These are phyloP conservation scores for Parasitella parasitica DNA, from an alignment of 371 early-diverging fungal genomes.

Conservation along the genomic window DNA sequence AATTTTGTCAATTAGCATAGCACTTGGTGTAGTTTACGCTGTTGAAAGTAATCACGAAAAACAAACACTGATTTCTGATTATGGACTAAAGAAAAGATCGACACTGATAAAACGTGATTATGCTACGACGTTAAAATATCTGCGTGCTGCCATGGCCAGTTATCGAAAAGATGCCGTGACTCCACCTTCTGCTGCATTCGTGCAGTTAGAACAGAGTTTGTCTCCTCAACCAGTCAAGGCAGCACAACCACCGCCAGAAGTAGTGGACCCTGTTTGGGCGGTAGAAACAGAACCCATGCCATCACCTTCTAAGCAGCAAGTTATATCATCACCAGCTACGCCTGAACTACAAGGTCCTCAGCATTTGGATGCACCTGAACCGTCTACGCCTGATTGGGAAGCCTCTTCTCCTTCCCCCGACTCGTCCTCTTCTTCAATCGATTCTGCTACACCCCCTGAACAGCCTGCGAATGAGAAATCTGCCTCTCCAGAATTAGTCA, in stretches of 20 bases:
- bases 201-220: background rate
- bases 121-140: background rate
- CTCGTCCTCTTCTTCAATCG: background rate
- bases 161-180: background rate
- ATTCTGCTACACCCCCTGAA: background rate
- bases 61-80: background rate
- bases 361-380: background rate
- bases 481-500: background rate
- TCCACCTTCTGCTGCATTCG: background rate
- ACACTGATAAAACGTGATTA: background rate
- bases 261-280: background rate
- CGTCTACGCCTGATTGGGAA: background rate
- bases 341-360: background rate
- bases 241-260: background rate
- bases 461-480: background rate
- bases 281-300: background rate
- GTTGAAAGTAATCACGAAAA: background rate
- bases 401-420: background rate
- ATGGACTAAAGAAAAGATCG: background rate
- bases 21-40: background rate
- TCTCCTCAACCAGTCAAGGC: background rate
- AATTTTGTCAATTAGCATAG: background rate
- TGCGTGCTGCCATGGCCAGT: slow-evolving; percentile 3
- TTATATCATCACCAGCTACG: background rate
- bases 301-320: background rate